These are phyloP conservation scores for Micromonas pusilla DNA, from an alignment of 139 green algal genomes.

Conservation along the genomic window DNA sequence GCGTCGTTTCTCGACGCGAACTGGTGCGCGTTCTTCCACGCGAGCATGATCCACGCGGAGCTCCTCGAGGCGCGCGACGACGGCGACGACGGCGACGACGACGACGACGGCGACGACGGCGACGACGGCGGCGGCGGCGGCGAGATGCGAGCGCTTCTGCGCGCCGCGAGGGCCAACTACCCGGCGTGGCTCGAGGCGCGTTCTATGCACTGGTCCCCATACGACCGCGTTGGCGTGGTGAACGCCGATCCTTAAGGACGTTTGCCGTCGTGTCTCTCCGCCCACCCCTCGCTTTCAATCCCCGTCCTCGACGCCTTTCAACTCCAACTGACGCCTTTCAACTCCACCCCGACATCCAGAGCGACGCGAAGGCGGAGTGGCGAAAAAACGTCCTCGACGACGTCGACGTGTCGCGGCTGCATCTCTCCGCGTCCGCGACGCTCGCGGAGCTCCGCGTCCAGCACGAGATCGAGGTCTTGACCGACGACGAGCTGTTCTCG, in stretches of 20 bases:
- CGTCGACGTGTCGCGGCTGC: not conserved
- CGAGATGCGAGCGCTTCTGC: too few relatives aligned
- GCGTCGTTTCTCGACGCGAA: not conserved
- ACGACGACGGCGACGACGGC: not conserved
- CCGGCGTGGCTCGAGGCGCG: not conserved
- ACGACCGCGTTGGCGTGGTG: too few relatives aligned
- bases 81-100: not conserved
- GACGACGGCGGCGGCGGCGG: not conserved
- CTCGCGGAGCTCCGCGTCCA: not conserved
- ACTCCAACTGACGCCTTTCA: too few relatives aligned
- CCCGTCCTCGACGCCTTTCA: too few relatives aligned
- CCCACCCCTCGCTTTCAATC: too few relatives aligned
- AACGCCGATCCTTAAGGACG: too few relatives aligned
- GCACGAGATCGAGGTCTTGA: not conserved
- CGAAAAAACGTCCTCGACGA: not conserved
- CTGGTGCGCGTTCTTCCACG: not conserved
- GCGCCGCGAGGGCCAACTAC: not conserved
- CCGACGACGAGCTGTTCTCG: not conserved
- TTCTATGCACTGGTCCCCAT: too few relatives aligned
- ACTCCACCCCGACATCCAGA: too few relatives aligned
- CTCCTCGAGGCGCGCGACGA: not conserved
- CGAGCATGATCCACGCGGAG: not conserved
- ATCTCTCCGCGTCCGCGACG: not conserved
- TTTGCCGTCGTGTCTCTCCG: too few relatives aligned
- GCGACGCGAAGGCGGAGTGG: not conserved